Evolutionary conservation across 305 asterid genomes (phyloP).

Genomic region (Rubia peregrina): DNA sequence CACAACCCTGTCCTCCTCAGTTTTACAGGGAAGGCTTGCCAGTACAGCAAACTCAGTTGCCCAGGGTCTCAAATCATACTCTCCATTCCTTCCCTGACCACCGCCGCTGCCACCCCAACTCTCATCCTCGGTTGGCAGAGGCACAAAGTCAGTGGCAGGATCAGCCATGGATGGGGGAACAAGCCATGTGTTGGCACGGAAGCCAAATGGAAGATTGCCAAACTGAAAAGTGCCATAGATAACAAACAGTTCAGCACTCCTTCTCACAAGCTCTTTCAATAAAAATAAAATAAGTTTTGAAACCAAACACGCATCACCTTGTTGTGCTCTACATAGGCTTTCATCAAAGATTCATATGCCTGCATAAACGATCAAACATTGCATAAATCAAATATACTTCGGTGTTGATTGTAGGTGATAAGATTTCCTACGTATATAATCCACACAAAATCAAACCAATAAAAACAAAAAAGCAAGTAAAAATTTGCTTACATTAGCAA

Average conservation of each 20-base stretch:
- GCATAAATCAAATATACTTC: neutral
- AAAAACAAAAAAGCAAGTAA: neutral
- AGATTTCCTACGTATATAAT: neutral
- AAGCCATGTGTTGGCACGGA: slow-evolving; percentile 98
- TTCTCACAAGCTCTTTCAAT: slow-evolving; percentile 20
- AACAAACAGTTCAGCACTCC: slow-evolving; percentile 26
- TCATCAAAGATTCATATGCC: slow-evolving; percentile 89
- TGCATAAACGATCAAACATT: slow-evolving; percentile 34
- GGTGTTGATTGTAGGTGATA: neutral
- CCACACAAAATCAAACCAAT: neutral
- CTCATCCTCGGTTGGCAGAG: slow-evolving; percentile 85
- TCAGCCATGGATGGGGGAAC: slow-evolving; percentile 67
- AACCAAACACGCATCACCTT: slow-evolving; percentile 51
- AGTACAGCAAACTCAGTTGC: slow-evolving; percentile 75
- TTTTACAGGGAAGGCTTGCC: slow-evolving; percentile 84
- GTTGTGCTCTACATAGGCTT: slow-evolving; percentile 86
- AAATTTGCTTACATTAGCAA: slow-evolving; percentile 62
- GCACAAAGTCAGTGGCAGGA: slow-evolving; percentile 41
- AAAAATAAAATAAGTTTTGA: slow-evolving; percentile 8
- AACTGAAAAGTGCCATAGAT: slow-evolving; percentile 48
- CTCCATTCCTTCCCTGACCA: slow-evolving; percentile 82
- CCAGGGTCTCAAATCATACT: slow-evolving; percentile 86
- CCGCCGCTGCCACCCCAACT: slow-evolving; percentile 98
- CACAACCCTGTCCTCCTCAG: slow-evolving; percentile 92
- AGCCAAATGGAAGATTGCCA: slow-evolving; percentile 98